These are phyloP conservation scores for Colletotrichum shisoi DNA, from an alignment of 2,329 filamentous ascomycete genomes.

Conservation along the genomic window DNA sequence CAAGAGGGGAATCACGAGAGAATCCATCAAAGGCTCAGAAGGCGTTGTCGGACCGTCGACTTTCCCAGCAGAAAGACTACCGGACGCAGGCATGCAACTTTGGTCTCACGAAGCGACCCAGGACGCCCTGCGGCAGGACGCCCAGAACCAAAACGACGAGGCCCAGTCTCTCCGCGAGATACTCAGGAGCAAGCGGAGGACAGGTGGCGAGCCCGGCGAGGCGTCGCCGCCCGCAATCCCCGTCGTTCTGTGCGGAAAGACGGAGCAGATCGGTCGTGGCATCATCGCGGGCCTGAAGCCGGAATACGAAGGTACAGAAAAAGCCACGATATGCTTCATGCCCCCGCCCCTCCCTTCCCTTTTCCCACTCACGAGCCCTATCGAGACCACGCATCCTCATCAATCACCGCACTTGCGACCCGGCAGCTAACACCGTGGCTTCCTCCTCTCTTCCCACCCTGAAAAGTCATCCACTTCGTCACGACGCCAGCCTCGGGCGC, in stretches of 20 bases:
- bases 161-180: not conserved
- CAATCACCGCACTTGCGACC: not conserved
- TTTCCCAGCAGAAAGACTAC: not conserved
- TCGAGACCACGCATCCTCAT: not conserved
- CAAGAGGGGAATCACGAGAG: too few relatives aligned
- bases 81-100: slow-evolving; percentile 3
- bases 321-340: not conserved
- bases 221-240: slow-evolving; percentile 25
- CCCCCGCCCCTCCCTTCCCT: not conserved
- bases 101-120: slow-evolving; percentile 20
- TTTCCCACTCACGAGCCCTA: not conserved
- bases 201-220: not conserved
- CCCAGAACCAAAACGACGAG: not conserved
- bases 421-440: not conserved
- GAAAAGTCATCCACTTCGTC: slow-evolving; percentile 39
- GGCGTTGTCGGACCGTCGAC: too few relatives aligned
- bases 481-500: slow-evolving; percentile 27
- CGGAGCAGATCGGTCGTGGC: slow-evolving; percentile 40
- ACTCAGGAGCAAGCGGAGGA: not conserved
- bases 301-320: slow-evolving; percentile 42
- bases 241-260: slow-evolving; percentile 43
- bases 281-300: slow-evolving; percentile 43
- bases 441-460: too few relatives aligned
- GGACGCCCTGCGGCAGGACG: slow-evolving; percentile 7
- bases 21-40: too few relatives aligned